phyloP scores from a whole-genome alignment of 208 protist species.

The Trypanosoma rangeli region DNA sequence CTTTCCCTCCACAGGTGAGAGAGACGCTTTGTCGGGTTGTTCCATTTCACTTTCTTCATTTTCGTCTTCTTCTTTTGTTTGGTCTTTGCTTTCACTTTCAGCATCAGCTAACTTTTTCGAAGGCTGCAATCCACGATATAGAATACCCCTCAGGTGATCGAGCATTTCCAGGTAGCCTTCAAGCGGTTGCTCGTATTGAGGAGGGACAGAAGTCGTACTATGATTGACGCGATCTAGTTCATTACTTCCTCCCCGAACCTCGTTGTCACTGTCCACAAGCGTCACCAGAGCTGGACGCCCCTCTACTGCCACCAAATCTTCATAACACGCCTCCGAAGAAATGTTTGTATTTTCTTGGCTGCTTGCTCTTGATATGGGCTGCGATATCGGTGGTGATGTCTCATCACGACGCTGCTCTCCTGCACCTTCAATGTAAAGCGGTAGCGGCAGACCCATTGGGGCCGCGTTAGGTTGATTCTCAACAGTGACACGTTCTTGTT shows the following conservation, averaged over 20 bases:
- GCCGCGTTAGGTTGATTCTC: neutral
- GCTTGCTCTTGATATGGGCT: neutral
- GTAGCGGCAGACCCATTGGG: neutral
- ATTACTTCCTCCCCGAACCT: neutral
- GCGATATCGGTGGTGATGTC: neutral
- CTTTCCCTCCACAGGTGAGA: neutral
- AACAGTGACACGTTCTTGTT: neutral
- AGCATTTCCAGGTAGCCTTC: constrained; percentile 83
- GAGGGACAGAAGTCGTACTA: constrained; percentile 4
- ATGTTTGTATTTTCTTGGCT: neutral
- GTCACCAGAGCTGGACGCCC: neutral
- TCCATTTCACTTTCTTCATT: neutral
- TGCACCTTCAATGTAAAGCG: neutral
- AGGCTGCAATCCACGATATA: constrained; percentile 25
- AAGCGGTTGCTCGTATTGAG: constrained; percentile 31
- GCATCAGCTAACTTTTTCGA: neutral
- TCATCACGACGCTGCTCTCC: neutral
- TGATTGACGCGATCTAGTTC: neutral
- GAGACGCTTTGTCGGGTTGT: neutral
- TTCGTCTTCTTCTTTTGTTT: neutral
- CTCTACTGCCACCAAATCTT: neutral
- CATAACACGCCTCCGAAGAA: neutral
- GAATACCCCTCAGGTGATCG: constrained; percentile 73
- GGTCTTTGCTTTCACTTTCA: neutral
- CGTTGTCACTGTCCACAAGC: constrained; percentile 1